These are phyloP conservation scores for Corynascus novoguineensis DNA, from an alignment of 495 filamentous ascomycete genomes.

Conservation along the genomic window DNA sequence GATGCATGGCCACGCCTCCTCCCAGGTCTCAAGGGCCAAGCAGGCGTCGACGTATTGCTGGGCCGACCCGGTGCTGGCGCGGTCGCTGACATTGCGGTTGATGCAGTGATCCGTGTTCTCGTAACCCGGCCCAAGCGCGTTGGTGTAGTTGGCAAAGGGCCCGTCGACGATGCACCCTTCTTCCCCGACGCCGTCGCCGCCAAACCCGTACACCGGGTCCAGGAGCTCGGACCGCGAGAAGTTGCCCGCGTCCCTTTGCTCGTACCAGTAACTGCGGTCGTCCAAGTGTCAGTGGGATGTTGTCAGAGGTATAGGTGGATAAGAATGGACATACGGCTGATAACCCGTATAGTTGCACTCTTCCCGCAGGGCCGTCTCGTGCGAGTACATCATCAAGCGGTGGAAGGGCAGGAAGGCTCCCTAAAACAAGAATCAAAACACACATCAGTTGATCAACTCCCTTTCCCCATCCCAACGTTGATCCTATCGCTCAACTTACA, in stretches of 20 bases:
- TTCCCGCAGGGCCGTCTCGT: conserved; percentile 39
- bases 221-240: conserved; percentile 36
- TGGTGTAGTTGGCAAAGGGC: conserved; percentile 33
- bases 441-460: not conserved
- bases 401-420: conserved; percentile 48
- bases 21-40: not conserved
- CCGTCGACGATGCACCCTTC: conserved; percentile 36
- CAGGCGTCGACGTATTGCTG: conserved; percentile 13
- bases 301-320: not conserved
- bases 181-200: conserved; percentile 33
- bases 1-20: conserved; percentile 16
- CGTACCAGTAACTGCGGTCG: conserved; percentile 46
- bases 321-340: conserved; percentile 10
- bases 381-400: conserved; percentile 42
- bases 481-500: conserved; percentile 13
- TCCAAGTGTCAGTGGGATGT: not conserved
- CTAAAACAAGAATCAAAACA: no score
- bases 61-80: not conserved
- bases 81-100: conserved; percentile 27
- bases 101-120: not conserved
- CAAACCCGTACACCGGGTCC: conserved; percentile 34
- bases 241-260: conserved; percentile 37
- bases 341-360: conserved; percentile 44
- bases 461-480: not conserved
- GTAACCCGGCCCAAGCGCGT: conserved; percentile 31